Conservation (phyloP, 805 yeast genomes). For the Komagataella kurtzmanii region DNA sequence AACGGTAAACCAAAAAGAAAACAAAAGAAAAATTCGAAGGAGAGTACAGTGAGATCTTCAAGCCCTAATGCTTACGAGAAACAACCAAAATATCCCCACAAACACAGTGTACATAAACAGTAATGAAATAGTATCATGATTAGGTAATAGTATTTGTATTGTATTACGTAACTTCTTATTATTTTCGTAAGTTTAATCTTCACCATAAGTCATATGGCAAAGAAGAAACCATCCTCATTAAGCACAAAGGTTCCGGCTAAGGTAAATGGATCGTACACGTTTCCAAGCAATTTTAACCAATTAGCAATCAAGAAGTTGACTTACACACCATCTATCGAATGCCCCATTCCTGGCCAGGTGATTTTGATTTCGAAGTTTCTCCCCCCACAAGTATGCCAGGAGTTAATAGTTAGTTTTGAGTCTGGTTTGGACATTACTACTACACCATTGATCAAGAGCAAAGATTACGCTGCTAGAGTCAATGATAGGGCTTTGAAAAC, state of each 20-base stretch:
- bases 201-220: neutral
- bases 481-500: slow-evolving; percentile 34
- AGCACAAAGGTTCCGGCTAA: neutral
- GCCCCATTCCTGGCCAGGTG: slow-evolving; percentile 19
- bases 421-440: slow-evolving; percentile 21
- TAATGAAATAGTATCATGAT: neutral
- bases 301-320: neutral
- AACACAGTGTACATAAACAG: neutral
- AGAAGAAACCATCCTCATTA: neutral
- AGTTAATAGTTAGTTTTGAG: slow-evolving; percentile 19
- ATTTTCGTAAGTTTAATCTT: neutral
- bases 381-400: slow-evolving; percentile 21
- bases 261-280: neutral
- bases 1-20: neutral
- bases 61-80: slow-evolving; percentile 80
- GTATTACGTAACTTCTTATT: neutral
- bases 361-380: slow-evolving; percentile 26
- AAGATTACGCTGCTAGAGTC: slow-evolving; percentile 40
- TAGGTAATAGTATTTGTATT: neutral
- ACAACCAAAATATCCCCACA: slow-evolving; percentile 48
- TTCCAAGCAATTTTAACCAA: neutral
- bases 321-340: neutral
- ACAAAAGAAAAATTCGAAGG: slow-evolving; percentile 1
- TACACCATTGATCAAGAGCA: slow-evolving; percentile 33
- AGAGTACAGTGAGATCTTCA: slow-evolving; percentile 9